Conservation (phyloP, 2,329 filamentous ascomycete genomes). For the Aureobasidium uvarum region DNA sequence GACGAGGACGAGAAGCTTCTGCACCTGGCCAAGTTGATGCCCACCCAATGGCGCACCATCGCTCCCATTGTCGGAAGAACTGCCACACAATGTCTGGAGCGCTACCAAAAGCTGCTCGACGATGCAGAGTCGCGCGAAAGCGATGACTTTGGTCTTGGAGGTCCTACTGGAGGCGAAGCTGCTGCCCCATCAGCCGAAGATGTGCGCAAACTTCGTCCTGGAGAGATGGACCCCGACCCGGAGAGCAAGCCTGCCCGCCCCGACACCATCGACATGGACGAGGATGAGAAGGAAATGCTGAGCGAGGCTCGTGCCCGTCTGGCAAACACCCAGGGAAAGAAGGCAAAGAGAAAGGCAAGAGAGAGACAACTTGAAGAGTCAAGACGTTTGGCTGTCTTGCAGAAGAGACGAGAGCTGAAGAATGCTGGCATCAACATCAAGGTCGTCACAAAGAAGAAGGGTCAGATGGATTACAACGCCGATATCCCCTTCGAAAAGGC, state of each 20-base stretch:
- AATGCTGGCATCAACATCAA: constrained; percentile 99
- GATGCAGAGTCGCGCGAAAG: constrained; percentile 89
- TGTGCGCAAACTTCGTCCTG: constrained; percentile 75
- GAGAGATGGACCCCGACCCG: constrained; percentile 94
- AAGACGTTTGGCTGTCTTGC: constrained; percentile 79
- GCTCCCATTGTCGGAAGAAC: constrained; percentile 95
- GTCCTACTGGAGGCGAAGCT: constrained; percentile 82
- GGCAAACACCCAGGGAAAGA: constrained; percentile 98
- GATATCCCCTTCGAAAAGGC: constrained; percentile 98
- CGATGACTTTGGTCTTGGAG: constrained; percentile 75
- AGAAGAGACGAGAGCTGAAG: constrained; percentile 95
- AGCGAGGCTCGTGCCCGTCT: constrained; percentile 94
- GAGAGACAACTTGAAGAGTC: constrained; percentile 96
- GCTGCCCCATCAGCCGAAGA: constrained; percentile 88
- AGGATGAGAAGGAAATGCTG: constrained; percentile 99
- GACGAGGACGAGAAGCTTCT: constrained; percentile 98
- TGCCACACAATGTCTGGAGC: constrained; percentile 93
- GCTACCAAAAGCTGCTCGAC: constrained; percentile 94
- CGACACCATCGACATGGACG: constrained; percentile 96
- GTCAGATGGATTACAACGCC: constrained; percentile 99
- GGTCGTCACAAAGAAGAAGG: constrained; percentile 83
- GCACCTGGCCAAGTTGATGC: constrained; percentile 97
- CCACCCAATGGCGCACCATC: constrained; percentile 98
- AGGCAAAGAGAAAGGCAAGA: constrained; percentile 95
- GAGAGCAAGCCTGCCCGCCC: constrained; percentile 94